phyloP scores from a whole-genome alignment of 345 rosid species.

The Pugionium dolabratum region DNA sequence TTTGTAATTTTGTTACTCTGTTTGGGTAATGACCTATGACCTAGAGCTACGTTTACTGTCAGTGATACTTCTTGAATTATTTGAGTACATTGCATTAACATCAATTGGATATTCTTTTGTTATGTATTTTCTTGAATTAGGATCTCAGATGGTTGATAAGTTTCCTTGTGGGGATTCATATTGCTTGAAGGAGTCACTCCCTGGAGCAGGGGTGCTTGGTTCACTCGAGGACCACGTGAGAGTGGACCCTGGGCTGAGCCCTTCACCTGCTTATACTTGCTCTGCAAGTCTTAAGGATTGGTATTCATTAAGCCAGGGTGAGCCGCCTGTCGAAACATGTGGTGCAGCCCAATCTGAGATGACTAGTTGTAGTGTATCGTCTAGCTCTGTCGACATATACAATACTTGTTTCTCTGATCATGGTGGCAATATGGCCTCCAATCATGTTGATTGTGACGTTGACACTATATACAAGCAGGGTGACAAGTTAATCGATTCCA shows the following conservation, averaged over 20 bases:
- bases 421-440: constrained; percentile 35
- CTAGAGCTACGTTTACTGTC: background rate
- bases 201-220: constrained; percentile 29
- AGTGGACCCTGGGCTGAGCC: constrained; percentile 37
- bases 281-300: constrained; percentile 52
- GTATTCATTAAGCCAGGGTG: constrained; percentile 36
- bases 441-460: constrained; percentile 29
- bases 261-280: constrained; percentile 44
- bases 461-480: constrained; percentile 34
- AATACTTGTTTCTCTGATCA: constrained; percentile 36
- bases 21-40: background rate
- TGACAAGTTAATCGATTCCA: constrained; percentile 36
- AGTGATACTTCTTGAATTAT: background rate
- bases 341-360: constrained; percentile 48
- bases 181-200: constrained; percentile 34
- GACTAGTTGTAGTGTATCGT: constrained; percentile 47
- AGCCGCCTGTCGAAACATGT: constrained; percentile 37
- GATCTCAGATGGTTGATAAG: constrained; percentile 43
- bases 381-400: constrained; percentile 48
- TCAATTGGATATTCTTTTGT: constrained; percentile 17
- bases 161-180: constrained; percentile 23
- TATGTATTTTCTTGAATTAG: constrained; percentile 40
- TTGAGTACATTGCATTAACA: background rate
- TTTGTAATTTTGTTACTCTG: background rate
- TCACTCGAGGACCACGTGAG: constrained; percentile 40